Evolutionary conservation across 441 rosid genomes (phyloP), one percentile per base, ranked within the genome.

Genomic region (Eutrema salsugineum): DNA sequence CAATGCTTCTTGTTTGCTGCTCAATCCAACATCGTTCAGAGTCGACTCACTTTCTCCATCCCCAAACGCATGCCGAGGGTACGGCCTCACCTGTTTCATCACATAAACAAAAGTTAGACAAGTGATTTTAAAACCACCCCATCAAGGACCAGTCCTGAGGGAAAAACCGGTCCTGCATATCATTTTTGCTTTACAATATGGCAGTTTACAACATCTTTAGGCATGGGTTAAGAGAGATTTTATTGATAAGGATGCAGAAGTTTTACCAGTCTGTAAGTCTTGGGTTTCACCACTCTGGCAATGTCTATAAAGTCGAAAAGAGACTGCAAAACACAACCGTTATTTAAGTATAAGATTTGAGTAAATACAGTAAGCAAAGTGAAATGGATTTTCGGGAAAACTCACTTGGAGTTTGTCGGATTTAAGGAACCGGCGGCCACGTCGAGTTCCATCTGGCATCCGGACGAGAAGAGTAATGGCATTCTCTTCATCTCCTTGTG

Each of bases 371-470:
- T 44, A 17, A 17, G 70, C 38, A 30, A 72, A 33, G 35, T 19
- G 36, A 48, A 60, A 57, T 19, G 42, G 36, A 56, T 43, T 7
- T 68, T 8, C 10, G 43, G 48, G 59, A 35, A 20, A 80, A 71
- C 75, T 68, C 62, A 89, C 99, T 88, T 83, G 86, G 72, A 95
- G 85, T 75, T 78, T 85, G 68, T 93, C 90, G 15, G 92, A 85
- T 80, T 83, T 95, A 54, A 87, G 86, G 79, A 95, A 95, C 28
- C 99, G 81, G 19, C 97, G 96, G 33, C 99, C 97, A 72, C 82
- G 88, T 20, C 99, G 84, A 57, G 89, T 81, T 42, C 97, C 97
- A 83, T 93, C 97, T 54, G 99, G 99, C 98, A 93, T 93, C 60
- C 90, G 81, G 65, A 95, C 97, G 59, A 91, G 79, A 73, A 95